These are phyloP conservation scores for Stagonosporopsis chrysanthemi DNA, from an alignment of 2,329 filamentous ascomycete species.

Conservation along the genomic window DNA sequence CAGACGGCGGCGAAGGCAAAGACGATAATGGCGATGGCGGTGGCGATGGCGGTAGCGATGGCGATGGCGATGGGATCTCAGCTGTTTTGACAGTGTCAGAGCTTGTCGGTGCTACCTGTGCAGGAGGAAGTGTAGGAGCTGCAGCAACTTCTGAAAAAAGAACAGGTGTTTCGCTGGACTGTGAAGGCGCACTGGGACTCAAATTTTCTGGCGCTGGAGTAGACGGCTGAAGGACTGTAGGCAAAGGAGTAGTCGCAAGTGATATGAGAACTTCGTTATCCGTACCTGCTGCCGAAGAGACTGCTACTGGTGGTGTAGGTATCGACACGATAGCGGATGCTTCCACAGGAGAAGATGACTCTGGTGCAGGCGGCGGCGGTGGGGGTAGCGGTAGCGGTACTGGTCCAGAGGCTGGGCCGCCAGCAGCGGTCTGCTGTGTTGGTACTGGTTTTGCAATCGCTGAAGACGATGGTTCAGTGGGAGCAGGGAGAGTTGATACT, in stretches of 20 bases:
- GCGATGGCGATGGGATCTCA: conserved; percentile 6
- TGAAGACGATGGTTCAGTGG: conserved; percentile 31
- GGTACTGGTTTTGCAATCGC: conserved; percentile 30
- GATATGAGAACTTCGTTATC: conserved; percentile 39
- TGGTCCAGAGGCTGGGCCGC: conserved; percentile 21
- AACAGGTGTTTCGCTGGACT: conserved; percentile 17
- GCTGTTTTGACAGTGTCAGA: conserved; percentile 43
- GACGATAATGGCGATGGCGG: background rate
- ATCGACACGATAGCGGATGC: conserved; percentile 23
- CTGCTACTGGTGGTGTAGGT: conserved; percentile 35
- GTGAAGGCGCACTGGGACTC: conserved; percentile 10
- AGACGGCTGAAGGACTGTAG: conserved; percentile 33
- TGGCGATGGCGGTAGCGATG: background rate
- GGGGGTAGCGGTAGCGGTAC: conserved; percentile 18
- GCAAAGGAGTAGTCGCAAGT: conserved; percentile 28
- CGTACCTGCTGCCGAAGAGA: conserved; percentile 47
- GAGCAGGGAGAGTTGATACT: conserved; percentile 26
- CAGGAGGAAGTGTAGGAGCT: conserved; percentile 17
- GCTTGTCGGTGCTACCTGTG: conserved; percentile 33
- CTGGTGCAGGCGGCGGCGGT: conserved; percentile 22
- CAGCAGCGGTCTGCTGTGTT: conserved; percentile 31
- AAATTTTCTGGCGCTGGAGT: conserved; percentile 25
- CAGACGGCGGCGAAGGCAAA: background rate
- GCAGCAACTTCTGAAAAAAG: conserved; percentile 20
- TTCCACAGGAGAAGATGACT: conserved; percentile 26